Conservation (phyloP, 1,284 basidiomycete genomes). For the Marasmius tenuissimus region DNA sequence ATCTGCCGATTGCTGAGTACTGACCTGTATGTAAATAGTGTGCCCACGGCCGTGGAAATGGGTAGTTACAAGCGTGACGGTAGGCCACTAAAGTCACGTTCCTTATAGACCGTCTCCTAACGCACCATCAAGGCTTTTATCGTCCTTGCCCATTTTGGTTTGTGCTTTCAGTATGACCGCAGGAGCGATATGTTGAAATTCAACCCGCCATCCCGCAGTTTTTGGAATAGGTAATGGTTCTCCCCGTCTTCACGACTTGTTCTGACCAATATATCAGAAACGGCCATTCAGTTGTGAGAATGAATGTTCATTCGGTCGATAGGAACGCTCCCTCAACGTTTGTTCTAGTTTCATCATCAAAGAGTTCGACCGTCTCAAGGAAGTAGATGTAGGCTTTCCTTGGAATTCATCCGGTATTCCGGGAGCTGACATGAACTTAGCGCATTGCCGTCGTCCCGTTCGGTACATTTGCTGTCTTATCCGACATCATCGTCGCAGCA, state of each 20-base stretch:
- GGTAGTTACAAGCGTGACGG: conserved; percentile 35
- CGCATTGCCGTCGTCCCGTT: conserved; percentile 36
- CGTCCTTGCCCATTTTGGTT: conserved; percentile 40
- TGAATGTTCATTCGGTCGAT: background rate
- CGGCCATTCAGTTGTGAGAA: conserved; percentile 33
- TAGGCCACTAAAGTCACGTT: conserved; percentile 14
- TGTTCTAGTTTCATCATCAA: conserved; percentile 33
- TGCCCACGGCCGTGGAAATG: conserved; percentile 29
- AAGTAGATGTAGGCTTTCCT: conserved; percentile 28
- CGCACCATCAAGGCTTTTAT: conserved; percentile 23
- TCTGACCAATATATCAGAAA: conserved; percentile 23
- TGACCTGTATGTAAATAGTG: conserved; percentile 23
- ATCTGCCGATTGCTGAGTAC: background rate
- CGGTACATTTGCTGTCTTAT: conserved; percentile 36
- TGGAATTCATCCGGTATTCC: background rate
- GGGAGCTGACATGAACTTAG: conserved; percentile 13
- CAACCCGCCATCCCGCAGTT: conserved; percentile 21
- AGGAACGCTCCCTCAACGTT: background rate
- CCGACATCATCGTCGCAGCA: conserved; percentile 39
- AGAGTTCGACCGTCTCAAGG: conserved; percentile 29
- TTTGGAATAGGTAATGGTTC: conserved; percentile 35
- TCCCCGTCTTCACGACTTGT: background rate
- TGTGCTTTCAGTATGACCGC: conserved; percentile 11
- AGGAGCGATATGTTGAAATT: background rate
- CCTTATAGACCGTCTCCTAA: background rate